Percentiles rank a stretch among this genome's conserved stretches.
Conservation (phyloP, 306 rosid genomes). For the Medicago arabica region DNA sequence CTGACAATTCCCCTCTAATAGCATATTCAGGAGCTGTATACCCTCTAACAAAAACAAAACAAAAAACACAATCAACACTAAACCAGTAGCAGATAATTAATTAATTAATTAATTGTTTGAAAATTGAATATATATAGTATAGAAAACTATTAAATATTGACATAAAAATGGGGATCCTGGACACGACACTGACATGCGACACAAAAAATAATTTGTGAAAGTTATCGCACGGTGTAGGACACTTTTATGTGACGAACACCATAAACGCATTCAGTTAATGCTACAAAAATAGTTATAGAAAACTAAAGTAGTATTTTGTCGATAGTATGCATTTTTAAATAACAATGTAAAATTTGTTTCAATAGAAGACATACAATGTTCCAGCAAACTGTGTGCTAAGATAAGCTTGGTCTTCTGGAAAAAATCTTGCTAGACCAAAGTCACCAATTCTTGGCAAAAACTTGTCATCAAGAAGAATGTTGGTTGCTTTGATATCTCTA, state of each 20-base stretch:
- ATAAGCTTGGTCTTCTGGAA: slow-evolving; percentile 87
- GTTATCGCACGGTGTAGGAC: too few relatives aligned
- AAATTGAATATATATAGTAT: background rate
- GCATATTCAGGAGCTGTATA: slow-evolving; percentile 91
- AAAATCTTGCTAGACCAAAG: slow-evolving; percentile 84
- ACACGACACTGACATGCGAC: too few relatives aligned
- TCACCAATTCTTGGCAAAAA: slow-evolving; percentile 82
- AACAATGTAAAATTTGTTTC: background rate
- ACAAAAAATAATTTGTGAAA: too few relatives aligned
- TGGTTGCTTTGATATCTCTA: slow-evolving; percentile 87
- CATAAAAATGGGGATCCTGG: too few relatives aligned
- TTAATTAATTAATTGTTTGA: background rate
- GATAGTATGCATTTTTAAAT: background rate
- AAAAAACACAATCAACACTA: background rate
- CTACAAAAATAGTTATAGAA: too few relatives aligned
- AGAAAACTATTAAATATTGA: background rate
- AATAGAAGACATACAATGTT: slow-evolving; percentile 64
- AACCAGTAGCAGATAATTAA: background rate
- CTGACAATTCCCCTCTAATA: slow-evolving; percentile 74
- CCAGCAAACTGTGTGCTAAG: slow-evolving; percentile 87
- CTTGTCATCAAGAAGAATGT: slow-evolving; percentile 85
- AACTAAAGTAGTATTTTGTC: background rate
- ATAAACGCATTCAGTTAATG: too few relatives aligned
- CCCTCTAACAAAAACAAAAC: slow-evolving; percentile 47
- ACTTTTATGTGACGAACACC: too few relatives aligned